Evolutionary conservation across 108 stramenopile species (phyloP).

Genomic region (Schizochytrium sp.): DNA sequence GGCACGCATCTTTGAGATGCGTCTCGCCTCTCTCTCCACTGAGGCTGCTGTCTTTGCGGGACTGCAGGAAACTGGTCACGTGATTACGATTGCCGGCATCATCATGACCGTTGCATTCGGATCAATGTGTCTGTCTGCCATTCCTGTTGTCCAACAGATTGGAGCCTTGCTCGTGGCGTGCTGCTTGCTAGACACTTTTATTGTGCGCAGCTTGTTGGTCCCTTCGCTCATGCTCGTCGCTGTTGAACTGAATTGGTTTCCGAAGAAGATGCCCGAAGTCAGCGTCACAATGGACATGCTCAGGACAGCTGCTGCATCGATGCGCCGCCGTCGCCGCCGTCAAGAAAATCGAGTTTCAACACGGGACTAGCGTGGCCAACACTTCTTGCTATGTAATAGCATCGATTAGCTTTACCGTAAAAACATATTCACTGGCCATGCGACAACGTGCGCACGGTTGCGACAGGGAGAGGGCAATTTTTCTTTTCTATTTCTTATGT

Average conservation of each 20-base stretch:
- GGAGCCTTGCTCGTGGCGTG: slow-evolving; percentile 1
- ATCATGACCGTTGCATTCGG: slow-evolving; percentile 15
- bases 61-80: slow-evolving; percentile 5
- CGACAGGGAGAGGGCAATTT: too few relatives aligned
- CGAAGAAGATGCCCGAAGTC: slow-evolving; percentile 5
- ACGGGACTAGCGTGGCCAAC: too few relatives aligned
- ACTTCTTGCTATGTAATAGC: too few relatives aligned
- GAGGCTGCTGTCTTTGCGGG: slow-evolving; percentile 5
- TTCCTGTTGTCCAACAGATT: neutral
- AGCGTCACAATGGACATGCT: slow-evolving; percentile 2
- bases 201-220: slow-evolving; percentile 2
- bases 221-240: neutral
- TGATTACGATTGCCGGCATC: slow-evolving; percentile 7
- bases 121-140: neutral
- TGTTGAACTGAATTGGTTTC: neutral
- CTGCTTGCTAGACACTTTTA: neutral
- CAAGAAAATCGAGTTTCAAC: too few relatives aligned
- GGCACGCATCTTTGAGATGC: neutral
- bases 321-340: neutral
- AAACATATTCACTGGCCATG: too few relatives aligned
- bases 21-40: neutral
- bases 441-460: too few relatives aligned
- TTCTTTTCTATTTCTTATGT: too few relatives aligned
- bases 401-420: too few relatives aligned
- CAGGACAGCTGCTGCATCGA: neutral